Conservation (phyloP, 345 rosid species). For the Pugionium dolabratum region DNA sequence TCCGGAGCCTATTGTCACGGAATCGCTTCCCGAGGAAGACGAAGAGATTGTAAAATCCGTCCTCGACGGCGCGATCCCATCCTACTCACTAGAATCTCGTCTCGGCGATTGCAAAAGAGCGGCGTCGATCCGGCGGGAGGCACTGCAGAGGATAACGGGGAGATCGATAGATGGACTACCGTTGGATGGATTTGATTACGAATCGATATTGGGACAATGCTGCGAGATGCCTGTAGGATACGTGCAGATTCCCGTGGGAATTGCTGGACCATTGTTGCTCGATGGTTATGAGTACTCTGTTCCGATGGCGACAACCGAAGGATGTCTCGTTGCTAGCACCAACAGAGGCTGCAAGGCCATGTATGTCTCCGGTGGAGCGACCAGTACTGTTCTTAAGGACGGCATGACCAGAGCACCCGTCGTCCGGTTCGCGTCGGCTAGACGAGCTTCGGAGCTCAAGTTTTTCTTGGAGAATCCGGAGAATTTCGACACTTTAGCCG, state of each 20-base stretch:
- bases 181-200: constrained; percentile 79
- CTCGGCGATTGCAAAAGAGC: constrained; percentile 85
- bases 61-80: constrained; percentile 56
- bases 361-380: constrained; percentile 71
- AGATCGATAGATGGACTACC: constrained; percentile 78
- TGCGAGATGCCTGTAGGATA: constrained; percentile 98
- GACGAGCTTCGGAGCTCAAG: constrained; percentile 72
- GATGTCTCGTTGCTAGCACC: constrained; percentile 88
- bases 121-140: constrained; percentile 68
- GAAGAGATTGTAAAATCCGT: constrained; percentile 68
- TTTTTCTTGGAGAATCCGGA: constrained; percentile 71
- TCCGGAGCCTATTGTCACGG: constrained; percentile 41
- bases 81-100: constrained; percentile 68
- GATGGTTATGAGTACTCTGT: constrained; percentile 79
- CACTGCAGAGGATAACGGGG: constrained; percentile 73
- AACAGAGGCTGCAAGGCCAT: constrained; percentile 95
- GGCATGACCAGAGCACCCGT: constrained; percentile 92
- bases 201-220: constrained; percentile 84
- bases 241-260: constrained; percentile 89
- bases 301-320: constrained; percentile 99
- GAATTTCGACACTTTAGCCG: constrained; percentile 66
- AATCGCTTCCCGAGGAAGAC: constrained; percentile 58
- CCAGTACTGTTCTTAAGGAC: constrained; percentile 57
- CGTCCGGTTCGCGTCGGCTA: constrained; percentile 59
- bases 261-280: constrained; percentile 86